A percentile compares a stretch with the other conserved stretches of the same genome.
These are phyloP conservation scores for Phycomyces nitens DNA, from an alignment of 192 early-diverging fungal species.

Conservation along the genomic window DNA sequence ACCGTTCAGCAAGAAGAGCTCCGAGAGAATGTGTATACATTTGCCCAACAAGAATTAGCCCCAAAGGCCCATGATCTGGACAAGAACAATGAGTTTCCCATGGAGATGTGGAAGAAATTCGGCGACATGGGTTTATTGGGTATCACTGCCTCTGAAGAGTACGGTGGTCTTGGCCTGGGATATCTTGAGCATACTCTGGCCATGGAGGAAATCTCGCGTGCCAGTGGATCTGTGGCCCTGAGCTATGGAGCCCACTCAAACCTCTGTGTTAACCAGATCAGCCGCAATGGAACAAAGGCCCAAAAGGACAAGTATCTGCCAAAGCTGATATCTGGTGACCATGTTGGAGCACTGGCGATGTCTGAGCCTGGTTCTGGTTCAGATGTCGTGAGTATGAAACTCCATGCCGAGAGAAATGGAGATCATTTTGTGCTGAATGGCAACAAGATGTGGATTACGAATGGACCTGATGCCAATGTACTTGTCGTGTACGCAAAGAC, in stretches of 20 bases:
- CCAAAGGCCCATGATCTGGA: slow-evolving; percentile 81
- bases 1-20: slow-evolving; percentile 46
- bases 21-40: slow-evolving; percentile 67
- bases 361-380: slow-evolving; percentile 86
- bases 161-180: slow-evolving; percentile 86
- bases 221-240: slow-evolving; percentile 85
- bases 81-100: slow-evolving; percentile 82
- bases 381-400: slow-evolving; percentile 90
- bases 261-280: slow-evolving; percentile 95
- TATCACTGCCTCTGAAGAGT: slow-evolving; percentile 82
- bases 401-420: slow-evolving; percentile 78
- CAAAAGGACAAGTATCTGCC: slow-evolving; percentile 93
- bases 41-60: slow-evolving; percentile 78
- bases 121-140: slow-evolving; percentile 94
- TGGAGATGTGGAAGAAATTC: slow-evolving; percentile 97
- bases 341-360: slow-evolving; percentile 93
- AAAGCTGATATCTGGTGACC: slow-evolving; percentile 80
- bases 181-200: slow-evolving; percentile 87
- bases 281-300: slow-evolving; percentile 78
- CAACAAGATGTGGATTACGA: slow-evolving; percentile 97
- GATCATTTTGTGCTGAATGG: slow-evolving; percentile 84
- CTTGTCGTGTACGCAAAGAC: slow-evolving; percentile 95
- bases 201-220: slow-evolving; percentile 92
- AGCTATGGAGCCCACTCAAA: slow-evolving; percentile 98
- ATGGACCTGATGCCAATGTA: slow-evolving; percentile 87